Conservation (phyloP, 2,329 filamentous ascomycete species). For the Coniella vitis region DNA sequence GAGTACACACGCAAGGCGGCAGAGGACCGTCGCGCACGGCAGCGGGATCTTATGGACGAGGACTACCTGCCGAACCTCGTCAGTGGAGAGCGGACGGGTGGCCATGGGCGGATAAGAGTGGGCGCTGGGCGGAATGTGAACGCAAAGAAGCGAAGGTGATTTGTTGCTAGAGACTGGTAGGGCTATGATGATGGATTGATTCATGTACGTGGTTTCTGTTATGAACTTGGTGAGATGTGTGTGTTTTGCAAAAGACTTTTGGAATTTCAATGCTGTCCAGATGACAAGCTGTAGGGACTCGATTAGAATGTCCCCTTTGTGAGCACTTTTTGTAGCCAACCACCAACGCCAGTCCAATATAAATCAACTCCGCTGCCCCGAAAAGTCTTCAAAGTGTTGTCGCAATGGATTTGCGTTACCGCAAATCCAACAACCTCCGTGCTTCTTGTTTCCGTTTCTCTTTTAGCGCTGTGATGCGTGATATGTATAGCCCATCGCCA, state of each 20-base stretch:
- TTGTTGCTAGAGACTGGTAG: neutral
- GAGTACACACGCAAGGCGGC: constrained; percentile 66
- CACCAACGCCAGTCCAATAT: neutral
- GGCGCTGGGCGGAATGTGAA: constrained; percentile 86
- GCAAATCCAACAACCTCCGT: neutral
- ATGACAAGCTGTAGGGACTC: neutral
- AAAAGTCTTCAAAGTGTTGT: neutral
- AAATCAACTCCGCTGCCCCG: neutral
- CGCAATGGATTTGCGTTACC: neutral
- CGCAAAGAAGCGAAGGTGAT: constrained; percentile 56
- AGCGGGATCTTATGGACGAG: constrained; percentile 87
- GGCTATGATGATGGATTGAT: neutral
- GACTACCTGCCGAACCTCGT: constrained; percentile 84
- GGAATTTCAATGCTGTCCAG: no score
- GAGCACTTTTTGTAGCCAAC: neutral
- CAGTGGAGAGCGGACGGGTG: constrained; percentile 64
- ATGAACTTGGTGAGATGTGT: no score
- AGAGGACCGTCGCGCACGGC: constrained; percentile 58
- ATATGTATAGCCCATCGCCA: no score
- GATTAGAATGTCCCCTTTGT: neutral
- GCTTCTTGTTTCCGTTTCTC: neutral
- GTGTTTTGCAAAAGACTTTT: no score
- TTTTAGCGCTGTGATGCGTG: neutral
- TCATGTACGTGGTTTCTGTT: neutral
- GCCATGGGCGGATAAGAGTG: constrained; percentile 64